These are phyloP conservation scores for Trichoderma endophyticum DNA, from an alignment of 2,329 filamentous ascomycete genomes.

Conservation along the genomic window DNA sequence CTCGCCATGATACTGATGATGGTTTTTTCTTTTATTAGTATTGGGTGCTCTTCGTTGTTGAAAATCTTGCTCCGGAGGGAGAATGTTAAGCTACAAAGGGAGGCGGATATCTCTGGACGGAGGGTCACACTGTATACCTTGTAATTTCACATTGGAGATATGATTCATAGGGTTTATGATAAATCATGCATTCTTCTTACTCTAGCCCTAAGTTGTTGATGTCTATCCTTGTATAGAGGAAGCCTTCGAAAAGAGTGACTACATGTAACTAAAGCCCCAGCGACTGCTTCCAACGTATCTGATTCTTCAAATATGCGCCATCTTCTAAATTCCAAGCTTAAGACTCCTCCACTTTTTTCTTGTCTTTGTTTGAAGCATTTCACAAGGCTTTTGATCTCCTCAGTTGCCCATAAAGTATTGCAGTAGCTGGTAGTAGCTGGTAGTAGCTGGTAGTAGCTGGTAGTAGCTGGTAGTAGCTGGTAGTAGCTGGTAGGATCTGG, in stretches of 20 bases:
- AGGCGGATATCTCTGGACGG: not conserved
- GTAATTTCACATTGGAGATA: not conserved
- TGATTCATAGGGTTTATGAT: not conserved
- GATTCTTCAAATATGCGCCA: not conserved
- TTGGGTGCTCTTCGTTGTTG: not conserved
- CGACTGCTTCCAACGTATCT: not conserved
- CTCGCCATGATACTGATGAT: conserved; percentile 33
- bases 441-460: no score
- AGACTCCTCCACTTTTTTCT: no score
- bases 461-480: no score
- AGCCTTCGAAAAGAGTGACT: not conserved
- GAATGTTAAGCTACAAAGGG: not conserved
- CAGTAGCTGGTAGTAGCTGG: no score
- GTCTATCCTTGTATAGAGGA: not conserved
- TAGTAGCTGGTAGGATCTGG: no score
- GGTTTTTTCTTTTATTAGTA: conserved; percentile 9
- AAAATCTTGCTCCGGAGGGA: conserved; percentile 1
- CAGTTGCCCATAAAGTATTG: no score
- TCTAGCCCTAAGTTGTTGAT: not conserved
- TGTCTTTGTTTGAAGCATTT: no score
- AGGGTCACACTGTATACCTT: not conserved
- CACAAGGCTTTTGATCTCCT: no score
- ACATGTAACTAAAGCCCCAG: not conserved
- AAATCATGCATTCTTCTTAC: not conserved
- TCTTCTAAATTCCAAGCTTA: not conserved